Conservation (phyloP, 2,329 filamentous ascomycete species). For the Helotiales sp. region DNA sequence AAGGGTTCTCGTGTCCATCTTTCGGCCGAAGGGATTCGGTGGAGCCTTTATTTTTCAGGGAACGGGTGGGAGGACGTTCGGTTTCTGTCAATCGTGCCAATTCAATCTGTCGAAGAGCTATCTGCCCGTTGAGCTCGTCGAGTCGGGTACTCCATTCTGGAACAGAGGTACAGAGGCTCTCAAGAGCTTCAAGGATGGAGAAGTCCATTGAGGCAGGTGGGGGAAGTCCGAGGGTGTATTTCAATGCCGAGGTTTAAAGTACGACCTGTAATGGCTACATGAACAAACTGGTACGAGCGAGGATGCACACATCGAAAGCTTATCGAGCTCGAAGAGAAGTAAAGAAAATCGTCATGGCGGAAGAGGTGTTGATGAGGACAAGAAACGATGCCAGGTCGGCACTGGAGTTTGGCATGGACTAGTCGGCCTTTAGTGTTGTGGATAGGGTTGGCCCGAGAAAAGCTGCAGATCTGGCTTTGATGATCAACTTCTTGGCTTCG, state of each 20-base stretch:
- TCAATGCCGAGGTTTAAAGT: not conserved
- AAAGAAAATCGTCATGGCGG: not conserved
- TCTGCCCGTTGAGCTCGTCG: constrained; percentile 60
- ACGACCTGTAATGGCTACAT: not conserved
- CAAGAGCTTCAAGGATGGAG: constrained; percentile 53
- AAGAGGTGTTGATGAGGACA: not conserved
- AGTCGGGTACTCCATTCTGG: constrained; percentile 61
- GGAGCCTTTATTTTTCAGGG: constrained; percentile 36
- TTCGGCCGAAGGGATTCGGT: constrained; percentile 36
- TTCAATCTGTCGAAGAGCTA: constrained; percentile 61
- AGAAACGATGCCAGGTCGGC: not conserved
- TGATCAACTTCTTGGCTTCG: not conserved
- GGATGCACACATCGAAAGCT: not conserved
- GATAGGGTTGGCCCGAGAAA: not conserved
- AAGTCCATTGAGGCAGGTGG: constrained; percentile 19
- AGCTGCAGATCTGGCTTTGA: not conserved
- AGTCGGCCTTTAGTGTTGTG: not conserved
- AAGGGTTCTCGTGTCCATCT: constrained; percentile 26
- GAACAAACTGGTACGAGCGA: not conserved
- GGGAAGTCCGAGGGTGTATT: not conserved
- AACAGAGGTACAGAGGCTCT: constrained; percentile 53
- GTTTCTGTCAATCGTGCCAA: constrained; percentile 49
- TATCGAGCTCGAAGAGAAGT: not conserved
- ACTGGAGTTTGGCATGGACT: not conserved
- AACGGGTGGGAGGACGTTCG: constrained; percentile 36